Percentiles rank a stretch among this genome's conserved stretches.
These are phyloP conservation scores for Orychophragmus violaceus DNA, from an alignment of 345 rosid species.

Conservation along the genomic window DNA sequence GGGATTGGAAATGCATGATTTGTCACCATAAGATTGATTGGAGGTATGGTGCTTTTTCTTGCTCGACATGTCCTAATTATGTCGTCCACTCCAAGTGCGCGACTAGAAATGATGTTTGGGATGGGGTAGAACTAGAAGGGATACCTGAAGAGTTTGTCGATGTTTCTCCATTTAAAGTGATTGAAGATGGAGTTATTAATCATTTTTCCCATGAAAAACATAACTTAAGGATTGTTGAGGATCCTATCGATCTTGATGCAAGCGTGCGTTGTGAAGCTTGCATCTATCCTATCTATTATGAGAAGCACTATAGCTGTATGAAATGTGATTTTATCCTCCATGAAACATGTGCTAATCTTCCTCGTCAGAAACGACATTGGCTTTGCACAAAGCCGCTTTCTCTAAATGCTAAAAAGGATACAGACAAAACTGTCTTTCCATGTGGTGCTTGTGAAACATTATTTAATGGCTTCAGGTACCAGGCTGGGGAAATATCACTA, in stretches of 20 bases:
- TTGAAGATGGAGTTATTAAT: not conserved
- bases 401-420: not conserved
- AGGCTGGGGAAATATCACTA: not conserved
- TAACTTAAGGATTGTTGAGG: not conserved
- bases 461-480: not conserved
- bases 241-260: not conserved
- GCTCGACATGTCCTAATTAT: not conserved
- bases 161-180: not conserved
- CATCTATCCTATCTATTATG: not conserved
- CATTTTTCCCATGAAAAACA: slow-evolving; percentile 6
- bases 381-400: not conserved
- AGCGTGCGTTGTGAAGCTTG: not conserved
- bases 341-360: slow-evolving; percentile 12
- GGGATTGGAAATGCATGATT: not conserved
- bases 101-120: not conserved
- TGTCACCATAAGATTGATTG: not conserved
- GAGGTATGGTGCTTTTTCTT: not conserved
- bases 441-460: not conserved
- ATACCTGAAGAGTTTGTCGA: not conserved
- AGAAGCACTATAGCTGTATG: not conserved
- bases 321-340: not conserved
- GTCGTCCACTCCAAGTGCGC: not conserved
- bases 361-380: not conserved
- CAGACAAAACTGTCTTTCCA: not conserved
- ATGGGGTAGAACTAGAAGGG: not conserved